Base-by-base conservation (phyloP, 768 basidiomycete genomes). In the Cystoderma amianthinum region DNA sequence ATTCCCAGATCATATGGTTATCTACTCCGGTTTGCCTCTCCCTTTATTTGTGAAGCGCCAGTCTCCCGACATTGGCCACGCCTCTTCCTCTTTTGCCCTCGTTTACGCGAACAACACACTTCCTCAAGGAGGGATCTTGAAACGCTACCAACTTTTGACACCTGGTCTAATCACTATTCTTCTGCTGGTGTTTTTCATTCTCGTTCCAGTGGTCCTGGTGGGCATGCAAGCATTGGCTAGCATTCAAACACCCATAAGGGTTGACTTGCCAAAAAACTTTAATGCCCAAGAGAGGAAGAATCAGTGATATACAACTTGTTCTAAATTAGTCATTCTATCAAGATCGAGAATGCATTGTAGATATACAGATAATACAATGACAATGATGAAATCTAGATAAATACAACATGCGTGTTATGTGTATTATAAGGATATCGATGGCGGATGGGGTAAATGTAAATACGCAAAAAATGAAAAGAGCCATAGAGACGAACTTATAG, bases 101-200 rank as follows among this genome's bases (percentile, higher is more conserved):
- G 34, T 37, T 19, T 48, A 17, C 10, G 48, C 48, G 39, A 69
- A 70, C 42, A 52, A 64, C 9, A 65, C 68, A 13, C 56, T 67
- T 1, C 58, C 70, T 4, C 55, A 63, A 5, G 76, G 72, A 17
- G 82, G 85, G 7, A 78, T 89, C 42, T 70, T 90, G 19, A 71
- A 79, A 46, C 75, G 68, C 23, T 89, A 88, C 58, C 85, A 88
- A 54, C 71, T 88, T 35, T 74, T 90, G 36, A 86, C 85, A 0
- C 83, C 88, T 1, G 82, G 72, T 1, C 68, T 91, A 36, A 85
- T 90, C 58, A 72, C 69, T 3, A 57, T 69, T 5, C 70, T 90
- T 13, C 69, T 89, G 37, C 60, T 89, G 34, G 62, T 64, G 0
- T 65, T 89, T 52, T 84, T 87, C 57, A 52, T 87, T 38, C 64